Percentiles rank a stretch among this genome's conserved stretches.
Evolutionary conservation across 2,329 filamentous ascomycete species (phyloP).

Genomic region (Aspergillus transmontanensis): DNA sequence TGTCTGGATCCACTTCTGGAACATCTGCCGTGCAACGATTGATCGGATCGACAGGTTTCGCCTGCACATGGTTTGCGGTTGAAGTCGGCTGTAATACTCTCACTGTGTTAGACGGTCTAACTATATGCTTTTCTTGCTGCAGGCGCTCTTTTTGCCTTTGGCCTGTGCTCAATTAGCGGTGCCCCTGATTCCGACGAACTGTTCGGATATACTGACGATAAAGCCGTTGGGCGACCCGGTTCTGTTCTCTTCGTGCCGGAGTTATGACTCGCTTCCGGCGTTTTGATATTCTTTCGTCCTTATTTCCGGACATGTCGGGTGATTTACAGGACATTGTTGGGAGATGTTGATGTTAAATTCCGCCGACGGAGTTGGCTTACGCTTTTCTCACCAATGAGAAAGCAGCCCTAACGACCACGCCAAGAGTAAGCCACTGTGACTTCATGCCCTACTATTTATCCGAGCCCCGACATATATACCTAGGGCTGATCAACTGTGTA

Average conservation of each 20-base stretch:
- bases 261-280: conserved; percentile 38
- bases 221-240: conserved; percentile 37
- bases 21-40: too few species aligned
- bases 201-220: conserved; percentile 32
- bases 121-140: neutral
- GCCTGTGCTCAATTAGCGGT: conserved; percentile 7
- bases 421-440: neutral
- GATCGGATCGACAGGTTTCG: accelerated
- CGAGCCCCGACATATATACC: neutral
- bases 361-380: conserved; percentile 18
- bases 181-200: neutral
- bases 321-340: neutral
- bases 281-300: neutral
- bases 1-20: neutral
- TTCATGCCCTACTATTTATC: neutral
- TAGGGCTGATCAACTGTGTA: accelerated
- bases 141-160: conserved; percentile 19
- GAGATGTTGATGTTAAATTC: neutral
- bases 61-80: neutral
- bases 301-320: conserved; percentile 4
- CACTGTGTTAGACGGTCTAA: neutral
- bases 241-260: conserved; percentile 42
- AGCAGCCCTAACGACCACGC: conserved; percentile 4
- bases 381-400: conserved; percentile 16
- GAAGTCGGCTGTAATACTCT: conserved; percentile 2